phyloP scores from a whole-genome alignment of 2,329 filamentous ascomycete genomes.

The Penicillium janthinellum region DNA sequence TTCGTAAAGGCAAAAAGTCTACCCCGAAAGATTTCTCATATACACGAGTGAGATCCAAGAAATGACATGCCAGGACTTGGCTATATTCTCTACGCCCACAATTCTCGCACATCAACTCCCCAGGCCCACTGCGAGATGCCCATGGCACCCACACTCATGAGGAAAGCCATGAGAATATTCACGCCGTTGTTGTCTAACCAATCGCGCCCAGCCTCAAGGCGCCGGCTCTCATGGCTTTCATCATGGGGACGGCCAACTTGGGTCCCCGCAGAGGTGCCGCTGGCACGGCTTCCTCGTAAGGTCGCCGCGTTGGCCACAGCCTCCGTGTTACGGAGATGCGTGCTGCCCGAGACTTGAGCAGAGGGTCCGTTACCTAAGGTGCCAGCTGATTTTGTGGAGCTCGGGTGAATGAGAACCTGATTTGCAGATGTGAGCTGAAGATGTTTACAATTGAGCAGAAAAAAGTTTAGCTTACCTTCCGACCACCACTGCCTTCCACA shows the following conservation, averaged over 20 bases:
- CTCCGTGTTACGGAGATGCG: slow-evolving; percentile 32
- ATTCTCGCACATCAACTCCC: slow-evolving; percentile 28
- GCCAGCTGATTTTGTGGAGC: slow-evolving; percentile 27
- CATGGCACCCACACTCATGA: slow-evolving; percentile 81
- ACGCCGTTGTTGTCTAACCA: slow-evolving; percentile 93
- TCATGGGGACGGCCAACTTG: slow-evolving; percentile 20
- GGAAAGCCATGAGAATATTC: slow-evolving; percentile 85
- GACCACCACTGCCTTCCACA: slow-evolving; percentile 80
- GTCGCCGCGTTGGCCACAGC: slow-evolving; percentile 34
- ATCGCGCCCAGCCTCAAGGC: slow-evolving; percentile 68
- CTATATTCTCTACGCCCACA: slow-evolving; percentile 12
- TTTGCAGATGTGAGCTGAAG: background rate
- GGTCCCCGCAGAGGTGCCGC: slow-evolving; percentile 16
- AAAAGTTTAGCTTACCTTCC: slow-evolving; percentile 49
- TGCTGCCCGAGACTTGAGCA: slow-evolving; percentile 23
- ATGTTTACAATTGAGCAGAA: background rate
- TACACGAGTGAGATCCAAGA: background rate
- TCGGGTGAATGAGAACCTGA: slow-evolving; percentile 42
- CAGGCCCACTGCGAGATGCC: slow-evolving; percentile 46
- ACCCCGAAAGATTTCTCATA: background rate
- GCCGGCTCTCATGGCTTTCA: slow-evolving; percentile 58
- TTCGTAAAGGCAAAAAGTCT: background rate
- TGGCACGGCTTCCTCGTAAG: slow-evolving; percentile 23
- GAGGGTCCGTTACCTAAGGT: slow-evolving; percentile 12
- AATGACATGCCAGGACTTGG: background rate